These are phyloP conservation scores for Creolimax fragrantissima DNA, from an alignment of 78 protist genomes.

Conservation along the genomic window DNA sequence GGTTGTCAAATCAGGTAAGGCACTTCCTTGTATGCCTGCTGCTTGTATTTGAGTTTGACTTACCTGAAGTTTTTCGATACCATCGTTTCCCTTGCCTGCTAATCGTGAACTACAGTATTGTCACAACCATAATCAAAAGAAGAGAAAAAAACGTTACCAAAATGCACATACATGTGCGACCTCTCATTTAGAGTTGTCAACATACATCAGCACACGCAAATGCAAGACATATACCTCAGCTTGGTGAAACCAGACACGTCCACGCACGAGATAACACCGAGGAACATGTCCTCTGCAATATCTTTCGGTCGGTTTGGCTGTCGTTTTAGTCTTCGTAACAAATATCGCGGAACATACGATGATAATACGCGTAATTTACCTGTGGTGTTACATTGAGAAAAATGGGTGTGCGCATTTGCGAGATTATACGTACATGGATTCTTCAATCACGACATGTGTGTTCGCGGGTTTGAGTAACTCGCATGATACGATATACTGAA, in stretches of 20 bases:
- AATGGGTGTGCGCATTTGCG: not conserved
- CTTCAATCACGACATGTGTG: too few relatives aligned
- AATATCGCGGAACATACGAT: constrained; percentile 26
- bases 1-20: too few relatives aligned
- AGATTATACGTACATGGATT: not conserved
- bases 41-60: too few relatives aligned
- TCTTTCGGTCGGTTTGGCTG: not conserved
- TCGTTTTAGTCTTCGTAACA: constrained; percentile 10
- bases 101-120: constrained; percentile 10
- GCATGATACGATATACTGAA: not conserved
- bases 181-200: too few relatives aligned
- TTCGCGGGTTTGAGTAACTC: too few relatives aligned
- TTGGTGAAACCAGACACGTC: constrained; percentile 24
- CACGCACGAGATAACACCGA: constrained; percentile 16
- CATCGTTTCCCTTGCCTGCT: constrained; percentile 17
- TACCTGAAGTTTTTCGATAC: constrained; percentile 22
- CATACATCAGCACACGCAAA: too few relatives aligned
- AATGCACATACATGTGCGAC: not conserved
- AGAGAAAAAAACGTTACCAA: too few relatives aligned
- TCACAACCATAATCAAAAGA: too few relatives aligned
- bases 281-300: constrained; percentile 14
- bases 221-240: constrained; percentile 13
- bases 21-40: too few relatives aligned
- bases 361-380: constrained; percentile 26
- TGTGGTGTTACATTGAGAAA: not conserved